Evolutionary conservation across 2,329 filamentous ascomycete species (phyloP), one percentile per base, ranked within the genome.

Genomic region (Elsinoe ampelina): DNA sequence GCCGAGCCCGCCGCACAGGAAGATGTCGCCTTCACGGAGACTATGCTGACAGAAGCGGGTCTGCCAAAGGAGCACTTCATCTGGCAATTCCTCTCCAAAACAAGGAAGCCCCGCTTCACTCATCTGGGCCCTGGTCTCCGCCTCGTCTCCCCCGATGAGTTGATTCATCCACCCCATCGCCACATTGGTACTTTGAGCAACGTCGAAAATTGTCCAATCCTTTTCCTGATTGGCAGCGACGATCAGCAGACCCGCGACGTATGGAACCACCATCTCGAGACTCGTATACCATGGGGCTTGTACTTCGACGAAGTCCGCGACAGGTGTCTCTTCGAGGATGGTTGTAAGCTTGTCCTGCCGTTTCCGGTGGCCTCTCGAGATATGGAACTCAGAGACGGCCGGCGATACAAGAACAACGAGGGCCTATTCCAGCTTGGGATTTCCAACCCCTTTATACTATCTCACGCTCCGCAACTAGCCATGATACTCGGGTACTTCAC

Each of bases 271-370:
- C 12, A 15, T 4, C 12, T 13, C 12, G 12, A 5, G 67, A 65
- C 0, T 59, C 67, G 10, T 57, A 58, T 69, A 3, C 67, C 67
- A 17, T 68, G 66, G 55, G 67, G 67, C 6, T 59, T 69, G 2
- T 69, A 69, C 43, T 63, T 69, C 2, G 67, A 69, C 55, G 65
- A 65, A 15, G 15, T 15, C 5, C 67, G 67, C 51, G 65, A 65
- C 2, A 68, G 68, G 36, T 68, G 68, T 32, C 66, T 66, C 3
- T 68, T 68, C 57, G 66, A 69, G 35, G 67, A 69, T 55, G 66
- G 65, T 5, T 68, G 66, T 54, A 61, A 65, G 5, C 59, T 69
- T 15, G 65, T 69, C 0, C 54, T 69, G 26, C 67, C 67, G 3
- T 67, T 68, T 38, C 59, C 60, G 5, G 54, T 69, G 1, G 66